A percentile compares a stretch with the other conserved stretches of the same genome.
These are phyloP conservation scores for Didymella pinodella DNA, from an alignment of 2,329 filamentous ascomycete species.

Conservation along the genomic window DNA sequence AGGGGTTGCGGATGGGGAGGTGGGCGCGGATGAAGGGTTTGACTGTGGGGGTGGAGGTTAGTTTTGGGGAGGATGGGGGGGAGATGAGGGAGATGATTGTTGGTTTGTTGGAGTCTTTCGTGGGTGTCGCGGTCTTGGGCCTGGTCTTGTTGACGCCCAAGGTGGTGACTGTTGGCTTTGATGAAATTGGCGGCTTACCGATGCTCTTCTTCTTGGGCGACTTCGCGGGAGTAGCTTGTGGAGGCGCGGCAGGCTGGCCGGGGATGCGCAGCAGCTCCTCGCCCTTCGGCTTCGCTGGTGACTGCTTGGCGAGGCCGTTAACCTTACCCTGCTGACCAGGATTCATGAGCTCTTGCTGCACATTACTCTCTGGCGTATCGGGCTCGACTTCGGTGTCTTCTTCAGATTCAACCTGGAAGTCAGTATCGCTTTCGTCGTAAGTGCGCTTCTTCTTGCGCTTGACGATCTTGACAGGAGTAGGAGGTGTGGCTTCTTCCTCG, in stretches of 20 bases:
- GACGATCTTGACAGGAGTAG: slow-evolving; percentile 44
- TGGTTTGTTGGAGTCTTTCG: slow-evolving; percentile 8
- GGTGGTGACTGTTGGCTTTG: slow-evolving; percentile 2
- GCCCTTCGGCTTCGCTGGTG: neutral
- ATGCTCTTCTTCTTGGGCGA: slow-evolving; percentile 3
- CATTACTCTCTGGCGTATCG: slow-evolving; percentile 1
- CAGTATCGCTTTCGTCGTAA: slow-evolving; percentile 57
- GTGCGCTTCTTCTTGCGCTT: slow-evolving; percentile 40
- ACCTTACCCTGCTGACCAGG: neutral
- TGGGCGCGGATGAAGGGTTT: slow-evolving; percentile 46
- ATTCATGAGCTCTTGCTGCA: slow-evolving; percentile 14
- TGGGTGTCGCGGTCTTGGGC: neutral
- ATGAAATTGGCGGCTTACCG: slow-evolving; percentile 14
- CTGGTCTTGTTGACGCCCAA: slow-evolving; percentile 9
- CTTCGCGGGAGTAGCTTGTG: slow-evolving; percentile 4
- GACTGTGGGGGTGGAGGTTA: slow-evolving; percentile 35
- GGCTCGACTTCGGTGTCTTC: slow-evolving; percentile 35
- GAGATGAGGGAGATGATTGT: slow-evolving; percentile 9
- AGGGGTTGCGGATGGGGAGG: slow-evolving; percentile 39
- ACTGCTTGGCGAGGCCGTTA: slow-evolving; percentile 4
- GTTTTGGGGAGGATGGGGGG: slow-evolving; percentile 12
- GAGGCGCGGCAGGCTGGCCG: neutral
- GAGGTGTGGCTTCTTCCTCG: slow-evolving; percentile 27
- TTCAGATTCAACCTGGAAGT: slow-evolving; percentile 55
- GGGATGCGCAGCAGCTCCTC: neutral